Conservation (phyloP, 2,329 filamentous ascomycete genomes). For the Akanthomyces uredinophilus region DNA sequence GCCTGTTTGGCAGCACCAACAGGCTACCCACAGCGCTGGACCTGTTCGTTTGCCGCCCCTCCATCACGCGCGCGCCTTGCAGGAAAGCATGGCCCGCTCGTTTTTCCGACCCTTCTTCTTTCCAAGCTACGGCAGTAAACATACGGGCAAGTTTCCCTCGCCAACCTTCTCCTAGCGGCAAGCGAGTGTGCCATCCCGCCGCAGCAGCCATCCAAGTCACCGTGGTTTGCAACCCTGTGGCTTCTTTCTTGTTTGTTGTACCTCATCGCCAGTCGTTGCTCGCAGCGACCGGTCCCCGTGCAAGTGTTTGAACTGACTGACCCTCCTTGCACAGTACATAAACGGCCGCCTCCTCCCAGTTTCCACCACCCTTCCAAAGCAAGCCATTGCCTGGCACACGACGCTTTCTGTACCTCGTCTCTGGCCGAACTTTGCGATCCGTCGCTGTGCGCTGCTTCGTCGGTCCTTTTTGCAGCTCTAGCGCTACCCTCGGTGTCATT, state of each 20-base stretch:
- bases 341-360: neutral
- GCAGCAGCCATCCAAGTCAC: neutral
- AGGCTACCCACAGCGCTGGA: no score
- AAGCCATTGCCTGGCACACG: neutral
- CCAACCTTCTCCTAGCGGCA: no score
- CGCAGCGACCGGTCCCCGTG: neutral
- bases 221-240: neutral
- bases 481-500: neutral
- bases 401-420: neutral
- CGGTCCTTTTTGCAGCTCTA: neutral
- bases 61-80: no score
- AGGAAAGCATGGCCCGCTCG: no score
- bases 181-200: neutral
- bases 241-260: neutral
- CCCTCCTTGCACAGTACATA: neutral
- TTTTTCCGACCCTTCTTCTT: no score
- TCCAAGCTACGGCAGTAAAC: no score
- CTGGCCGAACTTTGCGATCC: neutral
- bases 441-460: neutral
- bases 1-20: neutral
- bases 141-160: no score
- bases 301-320: neutral
- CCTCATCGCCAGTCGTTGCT: neutral
- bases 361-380: neutral
- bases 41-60: no score